Conservation (phyloP, 2,329 filamentous ascomycete species). For the Metarhizium sp. region DNA sequence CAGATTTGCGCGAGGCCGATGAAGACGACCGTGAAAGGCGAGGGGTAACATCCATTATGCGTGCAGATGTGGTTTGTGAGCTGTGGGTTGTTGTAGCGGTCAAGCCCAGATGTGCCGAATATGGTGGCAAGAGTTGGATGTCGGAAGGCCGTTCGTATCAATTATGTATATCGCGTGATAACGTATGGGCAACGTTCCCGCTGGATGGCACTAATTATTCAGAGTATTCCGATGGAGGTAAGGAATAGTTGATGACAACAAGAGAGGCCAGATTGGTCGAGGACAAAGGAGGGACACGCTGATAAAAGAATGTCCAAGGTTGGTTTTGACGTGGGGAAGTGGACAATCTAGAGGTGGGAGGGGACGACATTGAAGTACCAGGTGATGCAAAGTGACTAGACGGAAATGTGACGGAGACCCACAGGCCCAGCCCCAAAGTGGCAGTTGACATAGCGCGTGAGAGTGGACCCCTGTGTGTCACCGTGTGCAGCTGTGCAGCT, state of each 20-base stretch:
- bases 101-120: not conserved
- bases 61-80: constrained; percentile 4
- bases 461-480: not conserved
- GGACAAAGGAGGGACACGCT: not conserved
- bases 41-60: constrained; percentile 26
- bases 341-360: not conserved
- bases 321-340: not conserved
- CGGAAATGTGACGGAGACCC: not conserved
- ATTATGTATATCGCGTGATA: not conserved
- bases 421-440: constrained; percentile 5
- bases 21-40: constrained; percentile 35
- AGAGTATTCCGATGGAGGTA: not conserved
- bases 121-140: not conserved
- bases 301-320: not conserved
- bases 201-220: not conserved
- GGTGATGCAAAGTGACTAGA: not conserved
- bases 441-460: not conserved
- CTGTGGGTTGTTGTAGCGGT: not conserved
- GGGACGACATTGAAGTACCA: not conserved
- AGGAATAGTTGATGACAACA: not conserved
- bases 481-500: not conserved
- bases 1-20: constrained; percentile 31
- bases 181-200: not conserved
- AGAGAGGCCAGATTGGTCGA: not conserved
- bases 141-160: not conserved